phyloP scores from a whole-genome alignment of 306 rosid species.

The Luffa aegyptiaca region DNA sequence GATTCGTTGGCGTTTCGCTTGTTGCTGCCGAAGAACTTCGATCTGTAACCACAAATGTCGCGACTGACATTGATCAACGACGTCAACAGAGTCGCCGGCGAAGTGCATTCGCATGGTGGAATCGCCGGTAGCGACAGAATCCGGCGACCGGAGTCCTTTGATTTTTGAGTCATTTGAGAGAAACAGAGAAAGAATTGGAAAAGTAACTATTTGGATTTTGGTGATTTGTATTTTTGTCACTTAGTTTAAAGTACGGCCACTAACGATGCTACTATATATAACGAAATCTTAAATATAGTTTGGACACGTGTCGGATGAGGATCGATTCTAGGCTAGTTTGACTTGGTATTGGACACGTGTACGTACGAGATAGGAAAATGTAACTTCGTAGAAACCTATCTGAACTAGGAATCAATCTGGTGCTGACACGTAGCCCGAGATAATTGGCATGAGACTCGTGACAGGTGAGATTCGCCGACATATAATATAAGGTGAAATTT shows the following conservation, averaged over 20 bases:
- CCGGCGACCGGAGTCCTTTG: slow-evolving; percentile 52
- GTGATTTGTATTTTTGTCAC: not conserved
- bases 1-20: slow-evolving; percentile 32
- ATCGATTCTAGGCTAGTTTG: not conserved
- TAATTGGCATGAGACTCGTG: slow-evolving; percentile 9
- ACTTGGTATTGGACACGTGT: not conserved
- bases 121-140: slow-evolving; percentile 58
- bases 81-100: slow-evolving; percentile 32
- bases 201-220: slow-evolving; percentile 5
- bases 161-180: slow-evolving; percentile 31
- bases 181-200: not conserved
- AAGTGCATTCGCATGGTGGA: slow-evolving; percentile 34
- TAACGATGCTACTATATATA: slow-evolving; percentile 12
- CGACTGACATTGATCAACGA: slow-evolving; percentile 33
- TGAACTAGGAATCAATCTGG: not conserved
- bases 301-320: slow-evolving; percentile 37
- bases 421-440: not conserved
- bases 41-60: slow-evolving; percentile 25
- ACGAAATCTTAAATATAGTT: too few relatives aligned
- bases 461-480: slow-evolving; percentile 40
- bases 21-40: slow-evolving; percentile 33
- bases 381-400: not conserved
- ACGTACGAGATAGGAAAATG: not conserved
- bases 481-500: not conserved
- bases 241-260: not conserved